A percentile compares a stretch with the other conserved stretches of the same genome.
Conservation (phyloP, 208 protist species). For the Tritrichomonas musculus region DNA sequence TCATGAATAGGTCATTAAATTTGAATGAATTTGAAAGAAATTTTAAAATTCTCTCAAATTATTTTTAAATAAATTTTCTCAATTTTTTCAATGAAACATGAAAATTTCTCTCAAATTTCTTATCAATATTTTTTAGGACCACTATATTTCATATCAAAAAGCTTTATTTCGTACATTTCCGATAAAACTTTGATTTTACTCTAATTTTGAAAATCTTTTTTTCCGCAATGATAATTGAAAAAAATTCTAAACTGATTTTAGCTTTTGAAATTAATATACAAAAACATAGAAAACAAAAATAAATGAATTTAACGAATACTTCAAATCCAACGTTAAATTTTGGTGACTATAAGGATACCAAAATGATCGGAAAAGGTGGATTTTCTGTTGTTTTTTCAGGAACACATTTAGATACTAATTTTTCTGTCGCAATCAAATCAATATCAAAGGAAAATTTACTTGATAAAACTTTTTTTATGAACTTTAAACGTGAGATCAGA, state of each 20-base stretch:
- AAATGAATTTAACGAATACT: background rate
- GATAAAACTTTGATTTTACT: background rate
- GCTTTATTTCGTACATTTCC: too few relatives aligned
- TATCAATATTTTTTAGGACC: too few relatives aligned
- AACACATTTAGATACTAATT: background rate
- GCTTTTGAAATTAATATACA: background rate
- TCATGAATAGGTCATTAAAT: too few relatives aligned
- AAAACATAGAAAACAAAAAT: background rate
- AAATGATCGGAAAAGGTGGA: background rate
- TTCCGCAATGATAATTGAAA: background rate
- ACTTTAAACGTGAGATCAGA: background rate
- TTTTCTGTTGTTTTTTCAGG: background rate
- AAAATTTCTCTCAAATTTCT: too few relatives aligned
- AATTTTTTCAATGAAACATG: too few relatives aligned
- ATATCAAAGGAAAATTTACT: background rate
- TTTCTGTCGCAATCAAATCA: background rate
- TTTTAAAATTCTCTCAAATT: too few relatives aligned
- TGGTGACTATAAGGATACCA: background rate
- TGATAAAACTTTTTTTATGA: background rate
- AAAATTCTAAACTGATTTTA: background rate
- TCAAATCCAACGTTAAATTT: background rate
- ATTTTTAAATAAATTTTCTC: too few relatives aligned
- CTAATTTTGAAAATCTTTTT: background rate
- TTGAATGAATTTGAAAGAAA: too few relatives aligned
- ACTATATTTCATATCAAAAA: too few relatives aligned